phyloP scores from a whole-genome alignment of 768 basidiomycete species.

The Phanerochaete carnosa region DNA sequence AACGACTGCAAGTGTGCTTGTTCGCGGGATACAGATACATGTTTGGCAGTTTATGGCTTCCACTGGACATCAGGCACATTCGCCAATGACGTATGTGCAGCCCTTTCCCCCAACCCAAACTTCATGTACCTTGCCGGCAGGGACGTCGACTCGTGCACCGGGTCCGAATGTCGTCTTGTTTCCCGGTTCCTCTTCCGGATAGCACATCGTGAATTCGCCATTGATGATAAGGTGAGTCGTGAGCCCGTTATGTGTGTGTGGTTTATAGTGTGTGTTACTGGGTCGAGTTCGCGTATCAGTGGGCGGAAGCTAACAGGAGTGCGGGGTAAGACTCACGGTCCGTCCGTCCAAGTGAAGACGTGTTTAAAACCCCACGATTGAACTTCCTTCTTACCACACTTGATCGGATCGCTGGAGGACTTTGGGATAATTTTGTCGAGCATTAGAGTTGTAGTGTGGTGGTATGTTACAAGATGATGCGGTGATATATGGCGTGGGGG shows the following conservation, averaged over 20 bases:
- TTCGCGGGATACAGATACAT: not conserved
- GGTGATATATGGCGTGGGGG: not conserved
- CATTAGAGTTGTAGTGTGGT: not conserved
- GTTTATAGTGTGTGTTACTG: constrained; percentile 25
- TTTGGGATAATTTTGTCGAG: constrained; percentile 6
- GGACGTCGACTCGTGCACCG: constrained; percentile 26
- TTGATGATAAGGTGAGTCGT: constrained; percentile 28
- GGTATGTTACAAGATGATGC: not conserved
- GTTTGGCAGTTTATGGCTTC: not conserved
- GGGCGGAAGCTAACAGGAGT: not conserved
- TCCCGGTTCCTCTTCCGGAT: constrained; percentile 19
- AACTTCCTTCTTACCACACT: constrained; percentile 21
- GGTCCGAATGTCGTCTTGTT: constrained; percentile 25
- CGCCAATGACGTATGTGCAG: constrained; percentile 29
- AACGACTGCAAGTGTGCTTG: not conserved
- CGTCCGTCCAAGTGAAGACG: constrained; percentile 29
- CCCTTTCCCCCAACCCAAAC: constrained; percentile 28
- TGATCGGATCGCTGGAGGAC: constrained; percentile 7
- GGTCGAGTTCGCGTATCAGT: not conserved
- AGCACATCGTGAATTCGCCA: constrained; percentile 24
- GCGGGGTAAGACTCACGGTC: constrained; percentile 16
- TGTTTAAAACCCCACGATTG: constrained; percentile 25
- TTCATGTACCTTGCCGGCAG: constrained; percentile 25
- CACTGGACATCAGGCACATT: constrained; percentile 4
- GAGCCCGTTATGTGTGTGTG: constrained; percentile 22